These are phyloP conservation scores for Taiwanofungus camphoratus DNA, from an alignment of 1,284 basidiomycete genomes.

Conservation along the genomic window DNA sequence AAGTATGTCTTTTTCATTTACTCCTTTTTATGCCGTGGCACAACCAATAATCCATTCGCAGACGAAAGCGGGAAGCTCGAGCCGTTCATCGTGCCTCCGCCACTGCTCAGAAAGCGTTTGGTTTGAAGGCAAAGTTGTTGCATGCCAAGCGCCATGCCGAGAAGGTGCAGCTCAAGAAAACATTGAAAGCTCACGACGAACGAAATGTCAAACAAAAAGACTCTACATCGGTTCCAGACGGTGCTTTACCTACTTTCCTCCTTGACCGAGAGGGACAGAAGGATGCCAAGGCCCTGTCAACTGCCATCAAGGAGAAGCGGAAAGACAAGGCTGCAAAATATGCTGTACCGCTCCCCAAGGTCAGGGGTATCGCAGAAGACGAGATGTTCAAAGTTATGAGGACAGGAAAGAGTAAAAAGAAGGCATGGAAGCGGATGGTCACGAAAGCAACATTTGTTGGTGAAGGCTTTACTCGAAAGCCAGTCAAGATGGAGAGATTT, in stretches of 20 bases:
- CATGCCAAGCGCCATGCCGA: conserved; percentile 95
- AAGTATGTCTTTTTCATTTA: conserved; percentile 46
- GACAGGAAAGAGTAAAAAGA: conserved; percentile 95
- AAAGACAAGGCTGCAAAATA: conserved; percentile 99
- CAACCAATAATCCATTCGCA: conserved; percentile 36
- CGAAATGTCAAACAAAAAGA: conserved; percentile 95
- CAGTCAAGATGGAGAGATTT: conserved; percentile 99
- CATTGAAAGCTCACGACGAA: conserved; percentile 98
- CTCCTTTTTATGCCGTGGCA: conserved; percentile 6
- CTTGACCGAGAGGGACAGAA: conserved; percentile 97
- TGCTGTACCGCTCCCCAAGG: conserved; percentile 94
- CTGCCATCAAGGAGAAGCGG: conserved; percentile 96
- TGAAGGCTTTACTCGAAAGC: conserved; percentile 96
- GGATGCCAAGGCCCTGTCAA: conserved; percentile 96
- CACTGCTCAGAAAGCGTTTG: conserved; percentile 90
- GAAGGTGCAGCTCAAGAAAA: conserved; percentile 99
- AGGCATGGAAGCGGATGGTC: conserved; percentile 99
- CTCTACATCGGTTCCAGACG: conserved; percentile 75
- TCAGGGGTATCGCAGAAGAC: conserved; percentile 97
- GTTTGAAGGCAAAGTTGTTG: conserved; percentile 95
- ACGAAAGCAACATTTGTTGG: conserved; percentile 99
- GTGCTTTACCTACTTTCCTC: conserved; percentile 89
- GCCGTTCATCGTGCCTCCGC: conserved; percentile 85
- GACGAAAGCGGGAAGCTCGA: conserved; percentile 93
- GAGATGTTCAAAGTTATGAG: conserved; percentile 99